Evolutionary conservation across 2,329 filamentous ascomycete species (phyloP).

Genomic region (Thermothelomyces thermophilus): DNA sequence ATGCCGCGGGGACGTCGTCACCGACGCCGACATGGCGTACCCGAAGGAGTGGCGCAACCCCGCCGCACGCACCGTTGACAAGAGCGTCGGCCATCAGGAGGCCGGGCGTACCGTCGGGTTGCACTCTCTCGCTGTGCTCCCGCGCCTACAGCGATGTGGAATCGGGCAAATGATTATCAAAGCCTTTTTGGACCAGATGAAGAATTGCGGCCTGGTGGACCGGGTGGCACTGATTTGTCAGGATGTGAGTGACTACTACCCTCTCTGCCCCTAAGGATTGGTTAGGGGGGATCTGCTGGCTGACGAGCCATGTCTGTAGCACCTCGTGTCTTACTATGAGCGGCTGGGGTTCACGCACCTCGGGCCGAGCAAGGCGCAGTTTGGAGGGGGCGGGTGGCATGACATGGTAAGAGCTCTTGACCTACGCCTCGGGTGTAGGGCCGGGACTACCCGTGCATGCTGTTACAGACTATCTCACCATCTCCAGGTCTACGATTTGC

Average conservation of each 20-base stretch:
- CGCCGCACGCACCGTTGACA: slow-evolving; percentile 33
- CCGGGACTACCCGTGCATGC: neutral
- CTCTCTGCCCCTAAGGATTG: neutral
- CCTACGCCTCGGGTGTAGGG: neutral
- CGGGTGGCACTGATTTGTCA: slow-evolving; percentile 71
- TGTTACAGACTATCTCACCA: too few relatives aligned
- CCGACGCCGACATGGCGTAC: slow-evolving; percentile 69
- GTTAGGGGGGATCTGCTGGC: neutral
- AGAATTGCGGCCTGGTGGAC: slow-evolving; percentile 61
- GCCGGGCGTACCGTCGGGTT: slow-evolving; percentile 68
- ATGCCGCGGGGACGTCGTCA: slow-evolving; percentile 55
- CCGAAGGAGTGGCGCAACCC: slow-evolving; percentile 57
- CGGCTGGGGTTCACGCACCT: slow-evolving; percentile 64
- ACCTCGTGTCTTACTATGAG: slow-evolving; percentile 68
- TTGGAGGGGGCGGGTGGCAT: slow-evolving; percentile 74
- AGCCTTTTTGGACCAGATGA: slow-evolving; percentile 71
- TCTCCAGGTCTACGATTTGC: slow-evolving; percentile 24
- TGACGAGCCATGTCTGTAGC: slow-evolving; percentile 32
- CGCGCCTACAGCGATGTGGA: slow-evolving; percentile 65
- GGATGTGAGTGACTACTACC: slow-evolving; percentile 42
- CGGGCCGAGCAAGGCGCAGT: slow-evolving; percentile 62
- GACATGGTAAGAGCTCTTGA: slow-evolving; percentile 59
- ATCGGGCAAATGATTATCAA: slow-evolving; percentile 68
- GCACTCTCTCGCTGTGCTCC: slow-evolving; percentile 75
- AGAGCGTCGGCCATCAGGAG: slow-evolving; percentile 60